A percentile compares a stretch with the other conserved stretches of the same genome.
Evolutionary conservation across 768 basidiomycete genomes (phyloP).

Genomic region (Chalciporus chontae): DNA sequence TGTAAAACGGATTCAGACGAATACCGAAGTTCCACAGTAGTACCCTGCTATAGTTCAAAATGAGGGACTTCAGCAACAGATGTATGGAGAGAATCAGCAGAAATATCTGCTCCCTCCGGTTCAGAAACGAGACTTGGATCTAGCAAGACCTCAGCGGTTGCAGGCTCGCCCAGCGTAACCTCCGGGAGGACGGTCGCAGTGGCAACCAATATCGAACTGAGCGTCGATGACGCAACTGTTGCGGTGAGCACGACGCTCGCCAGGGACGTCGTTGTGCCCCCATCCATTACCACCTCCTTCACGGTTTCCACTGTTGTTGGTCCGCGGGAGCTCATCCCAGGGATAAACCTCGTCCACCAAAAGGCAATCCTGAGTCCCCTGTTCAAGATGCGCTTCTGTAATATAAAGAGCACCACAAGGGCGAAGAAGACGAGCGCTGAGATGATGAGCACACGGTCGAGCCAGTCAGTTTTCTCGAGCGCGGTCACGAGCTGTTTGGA

Average conservation of each 20-base stretch:
- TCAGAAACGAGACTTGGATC: background rate
- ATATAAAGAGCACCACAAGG: constrained; percentile 78
- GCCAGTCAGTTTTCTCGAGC: constrained; percentile 87
- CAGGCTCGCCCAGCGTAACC: background rate
- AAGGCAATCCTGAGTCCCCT: constrained; percentile 73
- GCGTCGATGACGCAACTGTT: constrained; percentile 5
- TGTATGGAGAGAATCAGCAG: background rate
- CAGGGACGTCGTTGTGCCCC: background rate
- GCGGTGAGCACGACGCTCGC: constrained; percentile 5
- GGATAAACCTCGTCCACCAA: constrained; percentile 84
- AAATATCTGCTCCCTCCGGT: background rate
- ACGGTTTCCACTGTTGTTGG: constrained; percentile 1
- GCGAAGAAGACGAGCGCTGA: constrained; percentile 79
- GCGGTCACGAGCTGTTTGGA: constrained; percentile 85
- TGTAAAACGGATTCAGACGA: background rate
- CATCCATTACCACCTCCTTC: constrained; percentile 7
- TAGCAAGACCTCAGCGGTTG: background rate
- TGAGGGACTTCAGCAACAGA: background rate
- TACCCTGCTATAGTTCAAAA: background rate
- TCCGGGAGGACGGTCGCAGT: background rate
- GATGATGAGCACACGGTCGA: constrained; percentile 86
- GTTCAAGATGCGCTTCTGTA: constrained; percentile 86
- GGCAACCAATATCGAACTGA: constrained; percentile 10
- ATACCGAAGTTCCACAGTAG: background rate
- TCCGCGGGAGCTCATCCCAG: constrained; percentile 23